Evolutionary conservation across 2,329 filamentous ascomycete genomes (phyloP).

Genomic region (Pestalotiopsis sp.): DNA sequence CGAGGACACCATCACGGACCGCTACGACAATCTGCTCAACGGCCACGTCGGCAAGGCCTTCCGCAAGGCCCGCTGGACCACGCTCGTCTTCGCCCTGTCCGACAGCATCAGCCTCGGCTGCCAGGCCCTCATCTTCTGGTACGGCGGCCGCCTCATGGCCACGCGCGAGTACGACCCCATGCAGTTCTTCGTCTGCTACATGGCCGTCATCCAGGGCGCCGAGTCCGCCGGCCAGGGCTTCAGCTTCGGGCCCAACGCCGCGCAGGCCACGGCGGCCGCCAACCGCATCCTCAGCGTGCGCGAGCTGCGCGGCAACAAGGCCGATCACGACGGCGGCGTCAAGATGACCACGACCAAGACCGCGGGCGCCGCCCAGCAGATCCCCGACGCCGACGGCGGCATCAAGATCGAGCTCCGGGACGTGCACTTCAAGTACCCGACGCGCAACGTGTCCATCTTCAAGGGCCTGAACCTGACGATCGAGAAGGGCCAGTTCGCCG

Average conservation of each 20-base stretch:
- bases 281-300: slow-evolving; percentile 60
- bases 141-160: slow-evolving; percentile 62
- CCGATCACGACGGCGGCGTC: slow-evolving; percentile 20
- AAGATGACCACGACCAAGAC: too few species aligned
- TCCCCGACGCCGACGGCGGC: slow-evolving; percentile 49
- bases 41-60: slow-evolving; percentile 62
- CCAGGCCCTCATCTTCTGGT: slow-evolving; percentile 68
- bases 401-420: slow-evolving; percentile 59
- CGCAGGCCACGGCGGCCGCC: slow-evolving; percentile 59
- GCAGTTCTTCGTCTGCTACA: slow-evolving; percentile 60
- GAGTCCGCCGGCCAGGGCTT: slow-evolving; percentile 70
- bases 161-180: slow-evolving; percentile 47
- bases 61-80: slow-evolving; percentile 61
- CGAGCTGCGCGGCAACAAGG: slow-evolving; percentile 38
- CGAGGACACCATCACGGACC: slow-evolving; percentile 63
- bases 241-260: slow-evolving; percentile 66
- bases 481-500: slow-evolving; percentile 69
- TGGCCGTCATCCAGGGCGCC: slow-evolving; percentile 67
- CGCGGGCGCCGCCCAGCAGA: slow-evolving; percentile 29
- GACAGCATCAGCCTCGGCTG: slow-evolving; percentile 67
- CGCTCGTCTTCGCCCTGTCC: slow-evolving; percentile 67
- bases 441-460: slow-evolving; percentile 58
- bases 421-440: slow-evolving; percentile 63
- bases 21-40: slow-evolving; percentile 61
- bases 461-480: slow-evolving; percentile 64